Base-by-base conservation (phyloP, 345 rosid species). In the Turnera subulata region DNA sequence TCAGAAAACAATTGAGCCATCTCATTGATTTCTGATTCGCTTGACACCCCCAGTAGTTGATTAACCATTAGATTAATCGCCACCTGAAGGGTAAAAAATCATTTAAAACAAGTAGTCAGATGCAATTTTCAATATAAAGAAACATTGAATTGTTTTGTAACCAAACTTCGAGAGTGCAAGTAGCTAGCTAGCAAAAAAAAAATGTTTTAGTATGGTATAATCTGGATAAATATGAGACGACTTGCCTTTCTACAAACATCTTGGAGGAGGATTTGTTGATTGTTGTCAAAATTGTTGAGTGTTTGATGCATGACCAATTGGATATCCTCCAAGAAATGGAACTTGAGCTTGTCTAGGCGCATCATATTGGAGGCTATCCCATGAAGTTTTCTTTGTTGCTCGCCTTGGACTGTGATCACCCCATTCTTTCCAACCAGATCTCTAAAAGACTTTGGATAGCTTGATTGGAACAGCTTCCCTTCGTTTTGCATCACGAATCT, bases 371-470 rank as follows among this genome's bases (percentile, higher is more conserved):
- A 84, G 8, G 95, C 95, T 46, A 90, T 84, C 5, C 79, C 80
- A 64, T 90, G 97, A 33, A 90, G 85, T 22, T 78, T 79, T 69
- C 86, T 73, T 46, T 87, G 95, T 20, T 83, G 88, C 56, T 84
- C 87, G 47, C 92, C 97, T 1, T 90, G 95, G 6, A 79, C 74
- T 0, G 88, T 87, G 66, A 90, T 85, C 22, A 90, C 74, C 16
- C 97, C 97, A 61, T 90, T 82, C 72, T 83, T 83, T 0, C 95
- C 97, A 0, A 90, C 95, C 75, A 90, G 69, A 55, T 90, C 93
- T 21, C 91, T 72, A 62, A 90, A 90, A 11, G 97, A 83, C 57
- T 87, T 90, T 20, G 95, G 95, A 68, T 90, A 90, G 50, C 86
- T 90, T 0, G 97, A 90, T 56, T 82, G 84, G 64, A 90, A 90